Base-by-base conservation (phyloP, 805 yeast genomes). In the Spathaspora boniae region DNA sequence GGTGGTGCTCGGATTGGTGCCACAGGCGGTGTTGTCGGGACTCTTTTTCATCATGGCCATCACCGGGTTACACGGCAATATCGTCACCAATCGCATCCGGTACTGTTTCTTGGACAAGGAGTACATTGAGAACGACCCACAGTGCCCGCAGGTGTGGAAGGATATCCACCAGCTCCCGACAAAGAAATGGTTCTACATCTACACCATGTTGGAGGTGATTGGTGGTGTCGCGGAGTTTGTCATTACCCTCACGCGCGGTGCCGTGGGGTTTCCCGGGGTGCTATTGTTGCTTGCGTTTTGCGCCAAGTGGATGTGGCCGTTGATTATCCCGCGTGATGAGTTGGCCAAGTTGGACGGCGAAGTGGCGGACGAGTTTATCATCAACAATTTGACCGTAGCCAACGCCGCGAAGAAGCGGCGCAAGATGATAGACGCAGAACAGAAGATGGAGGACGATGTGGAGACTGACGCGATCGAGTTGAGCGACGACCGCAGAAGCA, bases 21-120 rank as follows among this genome's bases (percentile, higher is more conserved):
- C 98, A 0, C 97, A 91, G 54, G 93, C 94, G 6, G 95, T 91
- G 1, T 65, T 91, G 14, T 85, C 96, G 0, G 98, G 98, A 0
- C 66, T 93, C 31, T 91, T 93, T 55, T 89, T 88, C 70, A 78
- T 86, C 42, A 91, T 91, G 98, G 97, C 96, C 0, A 67, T 86
- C 0, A 75, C 82, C 1, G 95, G 96, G 0, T 53, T 91, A 15
- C 68, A 81, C 39, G 76, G 70, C 4, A 86, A 85, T 50, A 79
- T 69, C 3, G 76, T 91, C 4, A 66, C 82, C 3, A 66, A 72
- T 34, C 72, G 84, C 39, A 60, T 91, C 4, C 54, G 82, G 21
- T 86, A 72, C 55, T 41, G 88, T 0, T 72, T 77, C 41, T 66
- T 81, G 2, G 95, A 88, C 42, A 58, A 64, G 8, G 51, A 54